Conservation (phyloP, 1,284 basidiomycete genomes). For the Pseudozyma flocculosa region DNA sequence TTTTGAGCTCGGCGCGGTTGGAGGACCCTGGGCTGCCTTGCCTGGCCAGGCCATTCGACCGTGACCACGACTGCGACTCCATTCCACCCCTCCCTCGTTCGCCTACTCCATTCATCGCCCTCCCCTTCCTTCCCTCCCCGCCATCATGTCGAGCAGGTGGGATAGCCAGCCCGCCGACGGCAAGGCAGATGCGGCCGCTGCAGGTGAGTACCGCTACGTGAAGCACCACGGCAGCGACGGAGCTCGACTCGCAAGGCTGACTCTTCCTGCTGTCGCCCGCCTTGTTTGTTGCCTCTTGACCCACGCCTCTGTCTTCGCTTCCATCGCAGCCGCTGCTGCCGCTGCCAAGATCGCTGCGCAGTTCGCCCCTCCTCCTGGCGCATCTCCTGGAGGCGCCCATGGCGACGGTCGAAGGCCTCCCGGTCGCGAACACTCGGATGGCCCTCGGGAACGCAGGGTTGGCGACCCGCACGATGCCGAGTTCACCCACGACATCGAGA, state of each 20-base stretch:
- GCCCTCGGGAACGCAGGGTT: not conserved
- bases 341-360: conserved; percentile 52
- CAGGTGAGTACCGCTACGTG: conserved; percentile 10
- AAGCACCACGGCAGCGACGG: too few relatives aligned
- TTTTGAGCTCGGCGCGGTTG: not conserved
- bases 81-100: too few relatives aligned
- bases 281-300: too few relatives aligned
- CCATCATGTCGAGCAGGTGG: conserved; percentile 23
- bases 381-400: too few relatives aligned
- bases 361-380: conserved; percentile 15
- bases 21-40: too few relatives aligned
- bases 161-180: conserved; percentile 4
- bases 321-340: conserved; percentile 37
- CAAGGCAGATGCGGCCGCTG: conserved; percentile 19
- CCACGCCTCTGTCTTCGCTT: too few relatives aligned
- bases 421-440: not conserved
- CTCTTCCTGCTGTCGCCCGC: too few relatives aligned
- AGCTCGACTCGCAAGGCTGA: too few relatives aligned
- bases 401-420: not conserved
- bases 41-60: too few relatives aligned
- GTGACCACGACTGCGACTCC: too few relatives aligned
- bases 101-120: too few relatives aligned
- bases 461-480: conserved; percentile 73
- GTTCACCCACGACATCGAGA: conserved; percentile 88
- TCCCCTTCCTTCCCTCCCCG: not conserved